Base-by-base conservation (phyloP, 495 filamentous ascomycete species). In the Penicillium mononematosum region DNA sequence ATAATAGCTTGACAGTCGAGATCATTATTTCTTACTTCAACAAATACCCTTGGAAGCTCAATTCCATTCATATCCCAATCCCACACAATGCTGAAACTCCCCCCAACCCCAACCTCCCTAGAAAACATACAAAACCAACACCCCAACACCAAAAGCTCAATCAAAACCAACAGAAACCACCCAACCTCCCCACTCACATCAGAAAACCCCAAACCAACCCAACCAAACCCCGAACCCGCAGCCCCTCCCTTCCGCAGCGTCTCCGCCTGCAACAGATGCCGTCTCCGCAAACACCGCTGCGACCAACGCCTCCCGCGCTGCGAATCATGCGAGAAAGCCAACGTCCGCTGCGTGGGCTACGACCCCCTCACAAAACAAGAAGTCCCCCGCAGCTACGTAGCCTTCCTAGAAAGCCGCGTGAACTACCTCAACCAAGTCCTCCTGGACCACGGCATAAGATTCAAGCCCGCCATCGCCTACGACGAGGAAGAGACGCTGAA, bases 331-430 rank as follows among this genome's bases (percentile, higher is more conserved):
- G 89, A 90, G 66, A 96, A 96, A 74, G 91, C 89, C 11, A 78
- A 80, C 58, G 88, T 91, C 14, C 85, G 85, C 61, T 96, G 93
- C 67, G 90, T 96, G 34, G 92, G 92, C 19, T 96, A 94, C 67
- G 92, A 97, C 68, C 92, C 92, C 27, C 93, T 96, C 65, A 95
- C 89, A 9, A 96, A 96, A 77, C 81, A 87, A 70, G 90, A 96
- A 66, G 93, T 96, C 31, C 92, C 92, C 27, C 81, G 91, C 63
- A 94, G 90, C 60, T 97, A 97, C 75, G 90, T 96, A 24, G 93
- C 87, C 70, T 96, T 96, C 65, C 85, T 96, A 29, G 92, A 97
- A 74, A 88, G 84, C 44, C 81, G 93, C 50, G 82, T 95, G 24
- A 77, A 82, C 41, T 90, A 92, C 67, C 81, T 97, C 16, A 91